Conservation (phyloP, 345 rosid genomes). For the Isatis tinctoria region DNA sequence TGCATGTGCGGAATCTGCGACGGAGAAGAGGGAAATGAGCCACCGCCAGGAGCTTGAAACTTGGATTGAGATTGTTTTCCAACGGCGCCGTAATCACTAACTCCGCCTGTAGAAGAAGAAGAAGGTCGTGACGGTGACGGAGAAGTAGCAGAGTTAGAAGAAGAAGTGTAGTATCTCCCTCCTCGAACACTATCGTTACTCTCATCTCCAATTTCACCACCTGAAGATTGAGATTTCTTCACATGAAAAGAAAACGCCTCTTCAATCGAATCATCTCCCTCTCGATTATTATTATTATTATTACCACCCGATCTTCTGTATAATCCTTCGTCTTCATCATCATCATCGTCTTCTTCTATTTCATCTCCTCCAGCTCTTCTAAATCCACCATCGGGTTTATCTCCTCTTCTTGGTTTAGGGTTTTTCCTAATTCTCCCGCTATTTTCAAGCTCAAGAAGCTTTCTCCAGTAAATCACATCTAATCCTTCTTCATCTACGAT, state of each 20-base stretch:
- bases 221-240: constrained; percentile 7
- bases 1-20: neutral
- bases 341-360: neutral
- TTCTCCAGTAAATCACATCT: constrained; percentile 77
- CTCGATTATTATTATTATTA: neutral
- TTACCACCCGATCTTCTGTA: neutral
- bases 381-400: neutral
- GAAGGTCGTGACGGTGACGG: constrained; percentile 19
- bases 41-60: constrained; percentile 25
- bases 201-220: constrained; percentile 14
- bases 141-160: constrained; percentile 10
- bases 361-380: neutral
- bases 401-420: constrained; percentile 24
- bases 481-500: constrained; percentile 75
- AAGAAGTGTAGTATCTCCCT: constrained; percentile 22
- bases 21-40: constrained; percentile 11
- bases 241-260: constrained; percentile 24
- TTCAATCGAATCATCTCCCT: neutral
- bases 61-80: constrained; percentile 19
- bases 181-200: neutral
- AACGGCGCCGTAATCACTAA: constrained; percentile 10
- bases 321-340: neutral
- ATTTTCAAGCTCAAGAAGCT: constrained; percentile 27
- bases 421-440: constrained; percentile 23
- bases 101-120: constrained; percentile 9